These are phyloP conservation scores for Phytophthora europaea DNA, from an alignment of 352 stramenopile species.

Conservation along the genomic window DNA sequence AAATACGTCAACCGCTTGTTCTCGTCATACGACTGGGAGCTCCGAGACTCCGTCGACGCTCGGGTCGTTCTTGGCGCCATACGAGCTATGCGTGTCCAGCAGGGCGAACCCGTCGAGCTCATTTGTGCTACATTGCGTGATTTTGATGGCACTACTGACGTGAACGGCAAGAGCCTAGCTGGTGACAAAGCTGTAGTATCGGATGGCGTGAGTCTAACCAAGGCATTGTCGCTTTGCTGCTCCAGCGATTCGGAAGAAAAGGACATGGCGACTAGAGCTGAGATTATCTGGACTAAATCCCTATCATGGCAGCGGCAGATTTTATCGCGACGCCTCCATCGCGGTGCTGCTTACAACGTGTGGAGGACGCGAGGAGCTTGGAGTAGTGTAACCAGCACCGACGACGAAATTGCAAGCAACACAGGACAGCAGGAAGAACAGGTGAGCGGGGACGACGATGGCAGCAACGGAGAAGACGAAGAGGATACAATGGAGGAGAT, in stretches of 20 bases:
- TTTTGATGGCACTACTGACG: conserved; percentile 50
- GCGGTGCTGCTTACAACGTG: conserved; percentile 18
- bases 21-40: conserved; percentile 65
- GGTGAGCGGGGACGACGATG: background rate
- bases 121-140: conserved; percentile 53
- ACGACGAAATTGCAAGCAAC: background rate
- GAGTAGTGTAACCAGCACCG: conserved; percentile 9
- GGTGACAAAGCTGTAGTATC: conserved; percentile 23
- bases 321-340: conserved; percentile 25
- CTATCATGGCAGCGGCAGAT: conserved; percentile 37
- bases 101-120: conserved; percentile 62
- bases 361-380: conserved; percentile 19
- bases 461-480: conserved; percentile 23
- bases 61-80: conserved; percentile 63
- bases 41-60: conserved; percentile 62
- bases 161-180: conserved; percentile 15
- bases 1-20: conserved; percentile 65
- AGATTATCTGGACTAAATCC: conserved; percentile 22
- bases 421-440: background rate
- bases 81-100: conserved; percentile 65
- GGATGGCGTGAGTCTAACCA: conserved; percentile 5
- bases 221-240: conserved; percentile 54
- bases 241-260: conserved; percentile 53
- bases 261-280: conserved; percentile 33
- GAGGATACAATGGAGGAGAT: conserved; percentile 42